Conservation (phyloP, 306 rosid genomes). For the Trifolium fragiferum region DNA sequence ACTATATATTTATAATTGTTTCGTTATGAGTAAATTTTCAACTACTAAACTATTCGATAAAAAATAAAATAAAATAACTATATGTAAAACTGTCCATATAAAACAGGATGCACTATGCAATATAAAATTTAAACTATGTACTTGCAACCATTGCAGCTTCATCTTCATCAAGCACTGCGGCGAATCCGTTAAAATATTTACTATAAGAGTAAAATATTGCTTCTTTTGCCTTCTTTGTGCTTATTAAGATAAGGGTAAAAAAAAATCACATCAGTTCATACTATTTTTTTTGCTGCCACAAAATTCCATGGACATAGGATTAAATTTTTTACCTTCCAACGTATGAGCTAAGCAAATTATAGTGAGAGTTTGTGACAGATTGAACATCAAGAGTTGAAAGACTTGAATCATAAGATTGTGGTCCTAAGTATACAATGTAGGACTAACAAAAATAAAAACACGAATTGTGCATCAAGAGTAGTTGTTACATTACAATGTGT, state of each 20-base stretch:
- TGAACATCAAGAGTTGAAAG: slow-evolving; percentile 39
- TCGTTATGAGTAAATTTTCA: too few relatives aligned
- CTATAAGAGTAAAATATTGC: slow-evolving; percentile 72
- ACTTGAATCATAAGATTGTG: slow-evolving; percentile 46
- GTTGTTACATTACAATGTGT: neutral
- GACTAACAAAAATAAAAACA: slow-evolving; percentile 46
- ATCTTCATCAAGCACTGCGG: slow-evolving; percentile 68
- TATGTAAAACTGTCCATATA: neutral
- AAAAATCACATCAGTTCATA: neutral
- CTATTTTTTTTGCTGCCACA: neutral
- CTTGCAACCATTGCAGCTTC: slow-evolving; percentile 57
- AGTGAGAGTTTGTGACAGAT: slow-evolving; percentile 49
- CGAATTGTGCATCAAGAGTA: too few relatives aligned
- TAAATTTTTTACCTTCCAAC: slow-evolving; percentile 58
- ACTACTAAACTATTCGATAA: too few relatives aligned
- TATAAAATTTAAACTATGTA: slow-evolving; percentile 9
- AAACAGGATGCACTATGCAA: neutral
- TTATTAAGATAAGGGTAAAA: slow-evolving; percentile 28
- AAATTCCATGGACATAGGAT: neutral
- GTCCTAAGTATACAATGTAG: slow-evolving; percentile 77
- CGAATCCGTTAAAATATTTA: slow-evolving; percentile 71
- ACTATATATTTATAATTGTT: neutral
- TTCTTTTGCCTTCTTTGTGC: slow-evolving; percentile 54
- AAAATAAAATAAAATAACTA: neutral
- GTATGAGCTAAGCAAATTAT: slow-evolving; percentile 54